phyloP scores from a whole-genome alignment of 306 rosid species.

The barrel medic (Medicago truncatula) region MtrunA17r5.0-ANR NC_053045.1:55201501-55202000 shows the following conservation, averaged over 20 bases:
- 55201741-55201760: slow-evolving; percentile 24
- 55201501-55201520: slow-evolving; percentile 32
- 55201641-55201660: slow-evolving; percentile 5
- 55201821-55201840: slow-evolving; percentile 39
- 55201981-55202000: slow-evolving; percentile 3
- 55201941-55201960: slow-evolving; percentile 1
- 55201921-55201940: slow-evolving; percentile 19
- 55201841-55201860: slow-evolving; percentile 37
- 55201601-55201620: slow-evolving; percentile 21
- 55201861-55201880: slow-evolving; percentile 39
- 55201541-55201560: slow-evolving; percentile 1
- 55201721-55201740: slow-evolving; percentile 28
- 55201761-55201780: slow-evolving; percentile 39
- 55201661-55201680: slow-evolving; percentile 10
- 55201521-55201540: slow-evolving; percentile 21
- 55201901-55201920: slow-evolving; percentile 31
- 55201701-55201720: slow-evolving; percentile 29
- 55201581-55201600: slow-evolving; percentile 23
- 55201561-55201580: slow-evolving; percentile 31
- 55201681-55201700: slow-evolving; percentile 31
- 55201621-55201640: slow-evolving; percentile 36
- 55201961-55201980: slow-evolving; percentile 25
- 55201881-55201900: slow-evolving; percentile 24
- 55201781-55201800: slow-evolving; percentile 33
- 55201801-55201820: slow-evolving; percentile 41